Base-by-base conservation (phyloP, 352 stramenopile genomes). In the Pythium rishiriense region DNA sequence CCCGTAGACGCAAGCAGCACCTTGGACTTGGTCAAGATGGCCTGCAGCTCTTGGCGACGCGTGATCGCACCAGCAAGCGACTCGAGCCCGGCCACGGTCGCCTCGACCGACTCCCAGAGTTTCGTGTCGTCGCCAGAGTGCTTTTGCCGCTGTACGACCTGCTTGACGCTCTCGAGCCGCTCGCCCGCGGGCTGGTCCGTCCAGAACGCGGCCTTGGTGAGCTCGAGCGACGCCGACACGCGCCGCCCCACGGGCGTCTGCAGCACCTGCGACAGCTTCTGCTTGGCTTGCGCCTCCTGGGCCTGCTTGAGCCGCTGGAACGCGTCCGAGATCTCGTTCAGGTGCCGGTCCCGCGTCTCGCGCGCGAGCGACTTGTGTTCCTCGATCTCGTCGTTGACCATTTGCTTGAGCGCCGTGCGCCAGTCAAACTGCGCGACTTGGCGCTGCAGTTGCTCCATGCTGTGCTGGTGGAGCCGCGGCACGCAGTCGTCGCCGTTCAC, bases 401-500 rank as follows among this genome's bases (percentile, higher is more conserved):
- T 78, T 26, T 73, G 31, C 33, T 81, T 79, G 48, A 91, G 69
- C 31, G 70, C 70, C 4, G 72, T 57, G 35, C 80, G 68, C 85
- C 83, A 94, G 68, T 91, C 74, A 52, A 94, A 94, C 41, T 52
- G 58, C 4, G 66, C 72, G 29, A 95, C 80, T 58, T 93, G 75
- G 21, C 80, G 67, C 53, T 91, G 84, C 37, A 95, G 59, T 24
- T 76, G 68, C 9, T 83, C 41, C 29, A 95, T 70, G 46, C 81
- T 91, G 63, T 92, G 79, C 58, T 91, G 82, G 45, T 93, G 85
- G 37, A 93, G 66, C 17, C 86, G 81, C 11, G 86, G 86, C 17
- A 95, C 83, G 54, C 84, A 93, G 69, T 95, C 86, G 63, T 93
- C 88, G 22, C 84, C 84, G 37, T 91, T 84, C 31, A 95, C 79